A percentile compares a stretch with the other conserved stretches of the same genome.
Conservation (phyloP, 495 filamentous ascomycete species). For the Tuber microsphaerosporum region DNA sequence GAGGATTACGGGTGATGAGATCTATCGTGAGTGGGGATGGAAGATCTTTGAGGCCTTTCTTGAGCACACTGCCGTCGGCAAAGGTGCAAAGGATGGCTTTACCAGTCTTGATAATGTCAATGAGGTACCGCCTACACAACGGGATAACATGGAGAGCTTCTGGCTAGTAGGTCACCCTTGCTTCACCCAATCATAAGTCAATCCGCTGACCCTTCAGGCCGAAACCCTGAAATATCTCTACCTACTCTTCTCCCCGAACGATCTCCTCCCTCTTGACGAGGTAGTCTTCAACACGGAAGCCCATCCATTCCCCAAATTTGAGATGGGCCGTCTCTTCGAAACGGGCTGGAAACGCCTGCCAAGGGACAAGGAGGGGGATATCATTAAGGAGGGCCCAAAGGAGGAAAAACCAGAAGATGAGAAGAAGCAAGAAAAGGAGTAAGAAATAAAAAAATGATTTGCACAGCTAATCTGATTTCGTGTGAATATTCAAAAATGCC, state of each 20-base stretch:
- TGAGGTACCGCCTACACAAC: slow-evolving; percentile 53
- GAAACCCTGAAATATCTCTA: slow-evolving; percentile 99
- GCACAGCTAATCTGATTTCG: not conserved
- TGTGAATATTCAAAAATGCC: not conserved
- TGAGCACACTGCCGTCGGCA: slow-evolving; percentile 66
- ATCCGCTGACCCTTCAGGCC: slow-evolving; percentile 49
- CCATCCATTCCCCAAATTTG: slow-evolving; percentile 81
- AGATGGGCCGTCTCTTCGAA: slow-evolving; percentile 65
- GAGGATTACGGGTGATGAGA: slow-evolving; percentile 86
- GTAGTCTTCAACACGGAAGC: slow-evolving; percentile 95
- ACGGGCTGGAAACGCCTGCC: slow-evolving; percentile 82
- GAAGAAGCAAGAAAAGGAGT: not conserved
- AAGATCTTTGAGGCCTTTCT: slow-evolving; percentile 93
- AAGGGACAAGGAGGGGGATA: slow-evolving; percentile 42
- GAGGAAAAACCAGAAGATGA: not conserved
- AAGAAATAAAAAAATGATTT: not conserved
- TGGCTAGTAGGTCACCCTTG: slow-evolving; percentile 62
- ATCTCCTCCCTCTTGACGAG: slow-evolving; percentile 67
- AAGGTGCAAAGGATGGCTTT: slow-evolving; percentile 55
- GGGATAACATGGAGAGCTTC: slow-evolving; percentile 90
- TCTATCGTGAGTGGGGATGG: slow-evolving; percentile 96
- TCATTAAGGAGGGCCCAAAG: slow-evolving; percentile 17
- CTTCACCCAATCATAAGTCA: not conserved
- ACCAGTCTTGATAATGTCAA: slow-evolving; percentile 73
- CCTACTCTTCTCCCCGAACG: slow-evolving; percentile 78